phyloP scores from a whole-genome alignment of 345 rosid genomes.

The Ceriops zippeliana region DNA sequence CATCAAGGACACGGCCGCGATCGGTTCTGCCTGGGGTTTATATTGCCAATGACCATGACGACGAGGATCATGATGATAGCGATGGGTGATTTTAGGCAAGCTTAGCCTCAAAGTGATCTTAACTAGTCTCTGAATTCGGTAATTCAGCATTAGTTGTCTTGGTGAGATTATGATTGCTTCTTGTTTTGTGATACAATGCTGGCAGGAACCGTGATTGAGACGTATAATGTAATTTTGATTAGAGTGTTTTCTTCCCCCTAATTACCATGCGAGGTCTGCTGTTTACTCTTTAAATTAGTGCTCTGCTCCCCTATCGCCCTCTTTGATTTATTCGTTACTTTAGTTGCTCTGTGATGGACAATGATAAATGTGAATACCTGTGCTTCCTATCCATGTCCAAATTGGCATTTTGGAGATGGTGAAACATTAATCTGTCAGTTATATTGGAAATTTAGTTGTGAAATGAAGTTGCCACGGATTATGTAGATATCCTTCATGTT shows the following conservation, averaged over 20 bases:
- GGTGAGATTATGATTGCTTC: not conserved
- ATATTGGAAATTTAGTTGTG: too few species aligned
- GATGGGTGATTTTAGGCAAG: constrained; percentile 31
- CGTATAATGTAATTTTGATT: not conserved
- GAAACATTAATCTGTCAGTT: too few species aligned
- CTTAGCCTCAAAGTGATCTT: constrained; percentile 22
- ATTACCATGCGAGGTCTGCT: not conserved
- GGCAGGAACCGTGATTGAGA: not conserved
- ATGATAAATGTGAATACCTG: too few species aligned
- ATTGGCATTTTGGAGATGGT: too few species aligned
- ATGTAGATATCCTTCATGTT: too few species aligned
- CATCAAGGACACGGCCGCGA: constrained; percentile 66
- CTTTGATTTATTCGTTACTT: too few species aligned
- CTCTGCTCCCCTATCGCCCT: not conserved
- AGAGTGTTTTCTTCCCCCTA: not conserved
- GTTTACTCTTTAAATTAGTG: not conserved
- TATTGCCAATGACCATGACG: constrained; percentile 33
- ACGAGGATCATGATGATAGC: constrained; percentile 16
- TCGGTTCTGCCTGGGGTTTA: constrained; percentile 46
- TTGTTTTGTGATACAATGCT: not conserved
- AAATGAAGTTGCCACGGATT: too few species aligned
- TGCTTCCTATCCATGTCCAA: too few species aligned
- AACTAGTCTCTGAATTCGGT: constrained; percentile 8
- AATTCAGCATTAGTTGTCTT: not conserved
- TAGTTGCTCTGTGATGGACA: too few species aligned